Conservation (phyloP, 179 eudicot species). For the Silene coronaria region DNA sequence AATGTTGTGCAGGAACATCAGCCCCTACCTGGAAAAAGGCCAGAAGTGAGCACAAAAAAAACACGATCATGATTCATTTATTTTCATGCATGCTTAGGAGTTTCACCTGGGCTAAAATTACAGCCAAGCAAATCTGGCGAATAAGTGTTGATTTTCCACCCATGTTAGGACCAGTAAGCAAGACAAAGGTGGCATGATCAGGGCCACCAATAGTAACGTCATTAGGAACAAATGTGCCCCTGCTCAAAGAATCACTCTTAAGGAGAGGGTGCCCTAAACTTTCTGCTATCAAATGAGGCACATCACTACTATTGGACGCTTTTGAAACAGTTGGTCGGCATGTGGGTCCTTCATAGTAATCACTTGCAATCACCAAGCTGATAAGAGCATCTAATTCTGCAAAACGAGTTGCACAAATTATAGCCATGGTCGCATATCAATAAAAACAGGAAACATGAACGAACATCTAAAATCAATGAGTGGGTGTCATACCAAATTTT, state of each 20-base stretch:
- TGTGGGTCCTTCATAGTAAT: constrained; percentile 78
- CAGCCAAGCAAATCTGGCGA: constrained; percentile 96
- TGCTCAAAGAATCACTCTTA: constrained; percentile 67
- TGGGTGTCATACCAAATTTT: background rate
- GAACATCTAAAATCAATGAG: background rate
- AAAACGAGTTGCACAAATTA: constrained; percentile 20
- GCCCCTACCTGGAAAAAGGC: constrained; percentile 67
- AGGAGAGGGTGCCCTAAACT: constrained; percentile 86
- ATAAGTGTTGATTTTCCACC: constrained; percentile 99
- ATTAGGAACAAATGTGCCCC: constrained; percentile 83
- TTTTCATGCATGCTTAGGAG: constrained; percentile 10
- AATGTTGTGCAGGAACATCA: constrained; percentile 82
- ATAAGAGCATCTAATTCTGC: constrained; percentile 91
- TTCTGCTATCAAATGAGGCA: constrained; percentile 60
- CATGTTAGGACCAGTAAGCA: constrained; percentile 99
- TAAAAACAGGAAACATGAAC: background rate
- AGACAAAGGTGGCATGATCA: constrained; percentile 60
- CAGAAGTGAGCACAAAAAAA: constrained; percentile 12
- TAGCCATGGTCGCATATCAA: constrained; percentile 4
- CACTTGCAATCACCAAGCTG: constrained; percentile 81
- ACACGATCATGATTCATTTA: background rate
- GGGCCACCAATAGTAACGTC: constrained; percentile 75
- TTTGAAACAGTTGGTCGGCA: constrained; percentile 66
- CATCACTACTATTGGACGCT: constrained; percentile 31
- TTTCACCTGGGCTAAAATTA: constrained; percentile 83